These are phyloP conservation scores for Pseudocercospora vitis DNA, from an alignment of 2,329 filamentous ascomycete species.

Conservation along the genomic window DNA sequence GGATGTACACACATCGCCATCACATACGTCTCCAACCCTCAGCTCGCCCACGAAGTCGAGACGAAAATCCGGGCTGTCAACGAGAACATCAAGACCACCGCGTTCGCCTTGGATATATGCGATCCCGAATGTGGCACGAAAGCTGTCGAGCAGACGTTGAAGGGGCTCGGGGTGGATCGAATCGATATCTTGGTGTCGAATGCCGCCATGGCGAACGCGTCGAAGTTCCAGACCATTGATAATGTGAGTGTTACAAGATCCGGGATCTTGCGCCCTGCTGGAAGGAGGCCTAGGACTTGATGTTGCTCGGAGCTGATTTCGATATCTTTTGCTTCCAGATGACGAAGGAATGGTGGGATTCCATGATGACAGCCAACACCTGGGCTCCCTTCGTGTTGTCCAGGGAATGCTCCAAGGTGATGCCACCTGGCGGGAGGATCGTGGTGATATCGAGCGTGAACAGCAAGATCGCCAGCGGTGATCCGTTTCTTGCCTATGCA, in stretches of 20 bases:
- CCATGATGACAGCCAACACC: constrained; percentile 15
- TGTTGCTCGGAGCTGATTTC: no score
- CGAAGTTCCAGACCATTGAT: neutral
- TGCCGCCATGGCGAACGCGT: constrained; percentile 8
- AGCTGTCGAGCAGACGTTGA: constrained; percentile 13
- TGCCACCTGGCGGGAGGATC: constrained; percentile 20
- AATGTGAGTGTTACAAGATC: no score
- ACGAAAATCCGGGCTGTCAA: constrained; percentile 10
- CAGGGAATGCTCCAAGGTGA: constrained; percentile 8
- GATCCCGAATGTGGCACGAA: constrained; percentile 9
- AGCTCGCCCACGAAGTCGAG: constrained; percentile 11
- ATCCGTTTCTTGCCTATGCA: constrained; percentile 14
- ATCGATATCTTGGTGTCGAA: constrained; percentile 19
- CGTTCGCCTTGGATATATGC: constrained; percentile 9
- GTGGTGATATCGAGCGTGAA: constrained; percentile 17
- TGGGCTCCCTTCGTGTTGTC: constrained; percentile 16
- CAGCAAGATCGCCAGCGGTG: constrained; percentile 9
- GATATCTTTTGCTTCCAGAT: no score
- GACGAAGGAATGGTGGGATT: constrained; percentile 8
- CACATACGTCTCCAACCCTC: constrained; percentile 18
- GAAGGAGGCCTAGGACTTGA: no score
- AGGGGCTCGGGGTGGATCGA: constrained; percentile 16
- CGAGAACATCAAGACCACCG: constrained; percentile 17
- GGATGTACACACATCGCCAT: constrained; percentile 21
- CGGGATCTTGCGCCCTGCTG: no score